Conservation (phyloP, 176 grass and related monocot species). For the Coix lacrymajobi region DNA sequence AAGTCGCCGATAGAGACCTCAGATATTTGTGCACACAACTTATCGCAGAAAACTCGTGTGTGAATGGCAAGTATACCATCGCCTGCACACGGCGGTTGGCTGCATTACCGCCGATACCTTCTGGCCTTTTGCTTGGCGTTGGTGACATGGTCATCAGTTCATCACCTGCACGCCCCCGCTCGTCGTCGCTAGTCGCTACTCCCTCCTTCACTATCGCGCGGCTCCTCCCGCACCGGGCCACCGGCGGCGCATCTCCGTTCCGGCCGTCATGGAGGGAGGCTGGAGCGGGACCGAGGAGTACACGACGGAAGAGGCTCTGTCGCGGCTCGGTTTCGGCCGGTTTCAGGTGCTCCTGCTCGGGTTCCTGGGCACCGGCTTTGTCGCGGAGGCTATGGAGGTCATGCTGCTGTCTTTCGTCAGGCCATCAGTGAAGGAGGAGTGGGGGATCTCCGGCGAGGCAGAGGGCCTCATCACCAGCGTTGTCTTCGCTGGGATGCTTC, state of each 20-base stretch:
- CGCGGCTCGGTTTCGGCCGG: constrained; percentile 53
- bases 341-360: constrained; percentile 51
- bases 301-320: constrained; percentile 44
- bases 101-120: too few species aligned
- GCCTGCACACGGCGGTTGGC: too few species aligned
- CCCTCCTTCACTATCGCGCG: neutral
- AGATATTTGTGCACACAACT: too few species aligned
- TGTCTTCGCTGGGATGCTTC: constrained; percentile 48
- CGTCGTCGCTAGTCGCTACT: neutral
- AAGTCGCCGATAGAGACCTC: too few species aligned
- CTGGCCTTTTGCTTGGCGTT: too few species aligned
- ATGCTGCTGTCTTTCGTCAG: constrained; percentile 62
- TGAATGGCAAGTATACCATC: too few species aligned
- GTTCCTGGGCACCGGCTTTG: constrained; percentile 34
- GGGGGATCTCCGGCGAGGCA: constrained; percentile 32
- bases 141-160: too few species aligned
- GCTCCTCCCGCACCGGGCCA: neutral
- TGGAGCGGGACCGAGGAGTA: constrained; percentile 25
- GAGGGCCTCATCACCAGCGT: constrained; percentile 36
- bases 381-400: constrained; percentile 52
- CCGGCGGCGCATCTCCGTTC: neutral
- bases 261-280: constrained; percentile 6
- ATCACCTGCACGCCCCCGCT: neutral
- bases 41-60: too few species aligned
- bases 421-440: constrained; percentile 38